phyloP scores from a whole-genome alignment of 345 rosid genomes.

The Nephelium lappaceum region DNA sequence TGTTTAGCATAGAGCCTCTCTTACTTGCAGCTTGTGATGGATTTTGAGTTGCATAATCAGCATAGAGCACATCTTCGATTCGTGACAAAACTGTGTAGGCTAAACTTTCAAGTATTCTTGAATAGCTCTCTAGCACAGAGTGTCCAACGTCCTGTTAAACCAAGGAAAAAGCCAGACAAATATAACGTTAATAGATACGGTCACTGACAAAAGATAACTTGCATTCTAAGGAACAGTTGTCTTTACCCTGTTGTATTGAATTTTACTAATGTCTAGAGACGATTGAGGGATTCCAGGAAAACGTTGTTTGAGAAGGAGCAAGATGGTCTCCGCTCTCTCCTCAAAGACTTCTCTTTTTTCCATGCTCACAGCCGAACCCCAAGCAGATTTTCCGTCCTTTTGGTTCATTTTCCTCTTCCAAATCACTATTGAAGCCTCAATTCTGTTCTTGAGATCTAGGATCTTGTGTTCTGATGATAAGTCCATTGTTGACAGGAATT shows the following conservation, averaged over 20 bases:
- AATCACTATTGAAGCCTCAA: slow-evolving; percentile 87
- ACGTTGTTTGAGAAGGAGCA: slow-evolving; percentile 71
- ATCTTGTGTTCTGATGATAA: slow-evolving; percentile 81
- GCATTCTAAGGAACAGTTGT: not conserved
- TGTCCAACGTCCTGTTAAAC: slow-evolving; percentile 76
- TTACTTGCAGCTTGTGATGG: slow-evolving; percentile 45
- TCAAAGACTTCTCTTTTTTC: slow-evolving; percentile 92
- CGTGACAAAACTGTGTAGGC: slow-evolving; percentile 76
- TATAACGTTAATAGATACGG: not conserved
- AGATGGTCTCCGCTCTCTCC: slow-evolving; percentile 86
- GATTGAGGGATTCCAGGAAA: slow-evolving; percentile 87
- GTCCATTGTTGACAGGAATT: slow-evolving; percentile 68
- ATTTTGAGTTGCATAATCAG: slow-evolving; percentile 57
- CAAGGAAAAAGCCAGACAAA: slow-evolving; percentile 1
- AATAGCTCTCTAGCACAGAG: slow-evolving; percentile 82
- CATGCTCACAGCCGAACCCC: slow-evolving; percentile 82
- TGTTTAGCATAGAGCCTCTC: slow-evolving; percentile 34
- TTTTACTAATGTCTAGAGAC: slow-evolving; percentile 84
- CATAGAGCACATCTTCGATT: slow-evolving; percentile 77
- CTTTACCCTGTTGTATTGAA: slow-evolving; percentile 68
- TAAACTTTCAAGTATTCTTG: slow-evolving; percentile 82
- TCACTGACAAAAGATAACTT: not conserved
- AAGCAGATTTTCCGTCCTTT: slow-evolving; percentile 76
- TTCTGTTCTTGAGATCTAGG: slow-evolving; percentile 79
- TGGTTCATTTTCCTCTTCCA: slow-evolving; percentile 88